phyloP scores from a whole-genome alignment of 139 green algal genomes.

The Chlorella sp. region DNA sequence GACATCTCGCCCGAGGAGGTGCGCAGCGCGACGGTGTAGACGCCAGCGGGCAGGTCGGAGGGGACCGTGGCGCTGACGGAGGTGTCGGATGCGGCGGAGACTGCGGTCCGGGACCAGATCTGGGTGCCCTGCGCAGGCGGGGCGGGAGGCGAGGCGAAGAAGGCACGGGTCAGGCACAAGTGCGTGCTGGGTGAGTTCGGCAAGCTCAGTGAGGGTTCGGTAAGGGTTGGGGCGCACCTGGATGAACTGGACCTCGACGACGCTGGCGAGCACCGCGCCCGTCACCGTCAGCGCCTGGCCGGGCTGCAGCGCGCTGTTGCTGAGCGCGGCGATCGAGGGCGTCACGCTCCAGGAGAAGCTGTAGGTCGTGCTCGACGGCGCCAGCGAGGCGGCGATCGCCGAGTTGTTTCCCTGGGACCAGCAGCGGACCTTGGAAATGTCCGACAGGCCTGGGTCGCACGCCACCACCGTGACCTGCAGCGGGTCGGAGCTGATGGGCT shows the following conservation, averaged over 20 bases:
- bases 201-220: too few relatives aligned
- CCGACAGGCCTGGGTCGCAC: neutral
- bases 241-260: neutral
- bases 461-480: conserved; percentile 3
- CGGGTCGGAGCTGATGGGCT: neutral
- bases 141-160: too few relatives aligned
- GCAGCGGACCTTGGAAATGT: conserved; percentile 9
- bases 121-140: too few relatives aligned
- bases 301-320: neutral
- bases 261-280: neutral
- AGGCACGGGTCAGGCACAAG: too few relatives aligned
- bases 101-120: too few relatives aligned
- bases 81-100: neutral
- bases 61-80: conserved; percentile 1
- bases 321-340: neutral
- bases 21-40: conserved; percentile 5
- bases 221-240: too few relatives aligned
- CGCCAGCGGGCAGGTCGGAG: neutral
- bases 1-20: neutral
- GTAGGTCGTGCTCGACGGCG: neutral
- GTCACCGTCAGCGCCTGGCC: neutral
- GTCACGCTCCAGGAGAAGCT: neutral
- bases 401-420: neutral
- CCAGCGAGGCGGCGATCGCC: neutral
- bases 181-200: too few relatives aligned